Percentiles rank a stretch among this genome's conserved stretches.
Evolutionary conservation across 2,329 filamentous ascomycete genomes (phyloP).

Genomic region (Trichoderma sp.): DNA sequence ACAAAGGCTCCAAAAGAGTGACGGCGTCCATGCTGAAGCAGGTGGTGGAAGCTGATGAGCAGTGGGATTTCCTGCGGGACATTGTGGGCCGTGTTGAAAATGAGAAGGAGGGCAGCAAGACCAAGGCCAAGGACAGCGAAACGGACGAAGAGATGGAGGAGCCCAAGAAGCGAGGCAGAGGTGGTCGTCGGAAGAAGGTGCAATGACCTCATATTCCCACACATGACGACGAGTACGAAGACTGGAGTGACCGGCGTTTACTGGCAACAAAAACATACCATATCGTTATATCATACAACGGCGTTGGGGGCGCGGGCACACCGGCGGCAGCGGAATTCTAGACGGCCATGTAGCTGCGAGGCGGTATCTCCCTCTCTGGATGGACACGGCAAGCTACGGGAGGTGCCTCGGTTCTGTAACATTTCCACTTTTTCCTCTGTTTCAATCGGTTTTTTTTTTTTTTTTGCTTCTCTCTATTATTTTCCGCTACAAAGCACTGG

Average conservation of each 20-base stretch:
- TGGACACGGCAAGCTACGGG: neutral
- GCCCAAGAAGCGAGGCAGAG: conserved; percentile 52
- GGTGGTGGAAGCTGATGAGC: conserved; percentile 83
- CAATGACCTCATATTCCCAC: conserved; percentile 16
- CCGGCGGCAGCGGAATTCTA: conserved; percentile 4
- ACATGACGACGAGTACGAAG: conserved; percentile 24
- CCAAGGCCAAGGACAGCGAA: conserved; percentile 54
- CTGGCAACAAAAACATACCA: conserved; percentile 29
- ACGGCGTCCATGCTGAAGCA: conserved; percentile 89
- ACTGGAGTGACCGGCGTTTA: conserved; percentile 32
- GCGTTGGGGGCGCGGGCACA: conserved; percentile 32
- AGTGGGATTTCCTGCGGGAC: conserved; percentile 91
- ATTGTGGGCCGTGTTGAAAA: conserved; percentile 82
- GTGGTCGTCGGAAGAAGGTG: conserved; percentile 55
- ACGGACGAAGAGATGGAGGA: conserved; percentile 54
- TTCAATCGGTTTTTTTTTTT: neutral
- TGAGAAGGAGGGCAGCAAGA: conserved; percentile 51
- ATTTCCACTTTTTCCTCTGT: neutral
- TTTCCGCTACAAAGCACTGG: too few species aligned
- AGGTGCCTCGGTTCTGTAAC: neutral
- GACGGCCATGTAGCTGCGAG: conserved; percentile 18
- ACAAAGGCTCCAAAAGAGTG: conserved; percentile 84
- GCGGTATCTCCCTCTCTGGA: conserved; percentile 1
- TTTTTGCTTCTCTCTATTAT: too few species aligned
- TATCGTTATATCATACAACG: conserved; percentile 32